Evolutionary conservation across 495 filamentous ascomycete species (phyloP).

Genomic region (Xylaria cubensis): DNA sequence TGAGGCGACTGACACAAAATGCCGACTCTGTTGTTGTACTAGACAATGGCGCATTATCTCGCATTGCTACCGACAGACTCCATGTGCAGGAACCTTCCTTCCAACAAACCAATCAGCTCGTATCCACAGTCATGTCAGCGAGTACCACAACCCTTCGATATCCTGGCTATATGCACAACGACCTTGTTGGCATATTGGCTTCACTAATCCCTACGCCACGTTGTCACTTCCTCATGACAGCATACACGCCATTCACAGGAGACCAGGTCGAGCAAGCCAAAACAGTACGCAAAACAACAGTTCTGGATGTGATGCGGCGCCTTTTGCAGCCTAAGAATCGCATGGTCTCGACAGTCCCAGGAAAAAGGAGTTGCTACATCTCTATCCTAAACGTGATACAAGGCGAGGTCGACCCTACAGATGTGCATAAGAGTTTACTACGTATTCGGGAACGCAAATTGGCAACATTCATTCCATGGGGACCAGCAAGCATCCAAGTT

Average conservation of each 20-base stretch:
- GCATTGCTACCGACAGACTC: constrained; percentile 92
- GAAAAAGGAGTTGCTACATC: constrained; percentile 98
- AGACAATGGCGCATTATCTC: constrained; percentile 91
- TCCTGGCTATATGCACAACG: constrained; percentile 99
- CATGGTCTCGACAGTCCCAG: constrained; percentile 95
- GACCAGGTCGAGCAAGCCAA: constrained; percentile 96
- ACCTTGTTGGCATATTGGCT: constrained; percentile 94
- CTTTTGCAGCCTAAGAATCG: constrained; percentile 97
- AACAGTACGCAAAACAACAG: constrained; percentile 96
- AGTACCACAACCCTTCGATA: constrained; percentile 95
- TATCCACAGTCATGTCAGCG: constrained; percentile 98
- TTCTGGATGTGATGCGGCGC: constrained; percentile 95
- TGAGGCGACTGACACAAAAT: constrained; percentile 91
- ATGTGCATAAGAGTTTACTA: constrained; percentile 96
- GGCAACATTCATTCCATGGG: constrained; percentile 98
- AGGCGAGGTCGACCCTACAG: constrained; percentile 95
- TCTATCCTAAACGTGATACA: constrained; percentile 99
- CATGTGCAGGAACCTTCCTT: constrained; percentile 95
- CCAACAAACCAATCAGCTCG: constrained; percentile 95
- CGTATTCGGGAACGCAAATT: constrained; percentile 93
- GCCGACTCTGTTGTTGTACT: constrained; percentile 98
- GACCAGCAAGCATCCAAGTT: constrained; percentile 97
- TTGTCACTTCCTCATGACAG: constrained; percentile 97
- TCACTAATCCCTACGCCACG: constrained; percentile 95
- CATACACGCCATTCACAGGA: constrained; percentile 95